Evolutionary conservation across 2,329 filamentous ascomycete genomes (phyloP).

Genomic region (Tolypocladium album): DNA sequence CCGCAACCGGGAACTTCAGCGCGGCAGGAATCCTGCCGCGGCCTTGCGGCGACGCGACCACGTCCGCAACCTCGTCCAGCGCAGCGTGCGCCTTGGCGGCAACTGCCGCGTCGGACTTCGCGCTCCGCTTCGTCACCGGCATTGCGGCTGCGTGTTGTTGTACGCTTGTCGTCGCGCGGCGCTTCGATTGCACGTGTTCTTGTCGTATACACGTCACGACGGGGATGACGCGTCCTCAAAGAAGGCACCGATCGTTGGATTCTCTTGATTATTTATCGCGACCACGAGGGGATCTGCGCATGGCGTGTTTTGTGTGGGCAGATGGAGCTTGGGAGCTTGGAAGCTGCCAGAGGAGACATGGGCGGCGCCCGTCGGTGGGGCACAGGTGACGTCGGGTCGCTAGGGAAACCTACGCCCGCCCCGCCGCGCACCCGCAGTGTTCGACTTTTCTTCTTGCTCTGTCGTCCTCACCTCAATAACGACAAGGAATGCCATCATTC

Average conservation of each 20-base stretch:
- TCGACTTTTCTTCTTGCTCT: not conserved
- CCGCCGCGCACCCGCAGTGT: not conserved
- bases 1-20: conserved; percentile 42
- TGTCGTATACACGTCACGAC: not conserved
- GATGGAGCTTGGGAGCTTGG: not conserved
- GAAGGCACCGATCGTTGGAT: not conserved
- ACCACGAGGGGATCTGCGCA: not conserved
- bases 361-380: not conserved
- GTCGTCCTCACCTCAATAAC: not conserved
- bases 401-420: conserved; percentile 3
- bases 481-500: not conserved
- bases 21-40: conserved; percentile 26
- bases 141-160: conserved; percentile 1
- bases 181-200: not conserved
- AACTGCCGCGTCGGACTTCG: conserved; percentile 5
- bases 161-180: not conserved
- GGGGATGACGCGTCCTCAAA: not conserved
- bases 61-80: conserved; percentile 3
- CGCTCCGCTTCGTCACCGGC: conserved; percentile 13
- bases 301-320: not conserved
- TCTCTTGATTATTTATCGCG: not conserved
- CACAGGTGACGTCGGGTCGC: conserved; percentile 6
- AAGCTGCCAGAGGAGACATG: not conserved
- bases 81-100: conserved; percentile 8
- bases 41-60: not conserved